Percentiles rank a stretch among this genome's conserved stretches.
Conservation (phyloP, 2,329 filamentous ascomycete species). For the Pyrenophora teres region DNA sequence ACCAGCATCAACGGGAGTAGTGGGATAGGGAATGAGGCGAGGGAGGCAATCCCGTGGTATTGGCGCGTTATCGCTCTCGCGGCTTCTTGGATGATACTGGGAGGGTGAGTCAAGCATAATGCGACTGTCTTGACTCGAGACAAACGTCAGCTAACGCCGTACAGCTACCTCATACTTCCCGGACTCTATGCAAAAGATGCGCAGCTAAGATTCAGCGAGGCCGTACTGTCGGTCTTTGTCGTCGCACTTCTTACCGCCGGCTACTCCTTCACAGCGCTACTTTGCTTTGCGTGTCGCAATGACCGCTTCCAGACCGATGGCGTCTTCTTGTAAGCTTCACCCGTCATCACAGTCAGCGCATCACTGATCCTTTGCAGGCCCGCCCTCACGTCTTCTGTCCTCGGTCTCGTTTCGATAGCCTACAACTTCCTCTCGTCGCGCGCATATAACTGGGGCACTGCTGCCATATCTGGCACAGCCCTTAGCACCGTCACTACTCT, state of each 20-base stretch:
- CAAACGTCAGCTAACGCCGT: constrained; percentile 19
- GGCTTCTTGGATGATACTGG: constrained; percentile 55
- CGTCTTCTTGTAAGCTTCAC: constrained; percentile 50
- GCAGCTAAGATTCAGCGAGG: constrained; percentile 48
- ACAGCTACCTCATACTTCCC: constrained; percentile 56
- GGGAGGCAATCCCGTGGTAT: constrained; percentile 50
- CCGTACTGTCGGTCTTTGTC: constrained; percentile 52
- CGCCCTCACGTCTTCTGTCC: constrained; percentile 50
- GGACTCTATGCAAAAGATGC: constrained; percentile 51
- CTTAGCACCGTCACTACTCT: constrained; percentile 47
- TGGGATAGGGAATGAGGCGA: constrained; percentile 16
- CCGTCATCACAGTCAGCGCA: background rate
- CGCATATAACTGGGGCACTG: constrained; percentile 50
- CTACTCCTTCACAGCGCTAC: constrained; percentile 54
- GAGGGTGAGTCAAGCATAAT: constrained; percentile 47
- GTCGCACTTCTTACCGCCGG: constrained; percentile 55
- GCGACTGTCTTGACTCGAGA: constrained; percentile 1
- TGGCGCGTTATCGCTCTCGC: constrained; percentile 53
- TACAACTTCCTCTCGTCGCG: constrained; percentile 54
- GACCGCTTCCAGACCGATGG: constrained; percentile 54
- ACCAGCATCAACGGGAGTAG: constrained; percentile 32
- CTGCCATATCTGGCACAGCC: constrained; percentile 52
- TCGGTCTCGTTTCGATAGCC: constrained; percentile 55
- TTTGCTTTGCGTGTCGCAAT: constrained; percentile 54
- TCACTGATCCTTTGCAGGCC: constrained; percentile 39